Evolutionary conservation across 73 alveolate species (phyloP).

Genomic region (Effrenium voratum): DNA sequence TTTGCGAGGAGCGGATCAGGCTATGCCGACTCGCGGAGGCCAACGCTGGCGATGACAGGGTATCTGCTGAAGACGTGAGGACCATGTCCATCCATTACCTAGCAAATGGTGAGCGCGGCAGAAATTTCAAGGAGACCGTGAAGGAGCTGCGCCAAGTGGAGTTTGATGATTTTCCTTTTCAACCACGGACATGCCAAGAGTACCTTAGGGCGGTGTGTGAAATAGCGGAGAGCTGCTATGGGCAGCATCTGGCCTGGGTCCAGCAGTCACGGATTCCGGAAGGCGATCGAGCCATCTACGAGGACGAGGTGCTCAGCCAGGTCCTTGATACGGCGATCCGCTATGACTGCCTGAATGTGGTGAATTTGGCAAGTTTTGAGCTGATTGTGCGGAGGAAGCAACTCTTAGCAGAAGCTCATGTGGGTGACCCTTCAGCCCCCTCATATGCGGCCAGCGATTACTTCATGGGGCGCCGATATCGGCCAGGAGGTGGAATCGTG

Average conservation of each 20-base stretch:
- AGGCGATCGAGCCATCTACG: constrained; percentile 5
- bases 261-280: constrained; percentile 14
- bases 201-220: constrained; percentile 11
- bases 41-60: background rate
- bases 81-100: background rate
- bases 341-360: constrained; percentile 11
- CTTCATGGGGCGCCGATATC: background rate
- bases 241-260: constrained; percentile 50
- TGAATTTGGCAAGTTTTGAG: constrained; percentile 8
- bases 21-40: background rate
- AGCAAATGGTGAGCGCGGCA: background rate
- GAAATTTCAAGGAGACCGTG: background rate
- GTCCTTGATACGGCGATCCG: background rate
- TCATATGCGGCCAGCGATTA: constrained; percentile 32
- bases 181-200: background rate
- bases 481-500: constrained; percentile 49
- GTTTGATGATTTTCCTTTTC: constrained; percentile 16
- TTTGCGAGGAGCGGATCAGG: constrained; percentile 20
- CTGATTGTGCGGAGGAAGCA: background rate
- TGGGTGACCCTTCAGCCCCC: background rate
- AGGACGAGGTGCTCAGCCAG: constrained; percentile 2
- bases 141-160: background rate
- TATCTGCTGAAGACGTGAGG: background rate
- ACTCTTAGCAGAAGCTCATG: constrained; percentile 46
- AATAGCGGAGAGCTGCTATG: constrained; percentile 16